Base-by-base conservation (phyloP, 768 basidiomycete genomes). In the Lactifluus hygrophoroides region DNA sequence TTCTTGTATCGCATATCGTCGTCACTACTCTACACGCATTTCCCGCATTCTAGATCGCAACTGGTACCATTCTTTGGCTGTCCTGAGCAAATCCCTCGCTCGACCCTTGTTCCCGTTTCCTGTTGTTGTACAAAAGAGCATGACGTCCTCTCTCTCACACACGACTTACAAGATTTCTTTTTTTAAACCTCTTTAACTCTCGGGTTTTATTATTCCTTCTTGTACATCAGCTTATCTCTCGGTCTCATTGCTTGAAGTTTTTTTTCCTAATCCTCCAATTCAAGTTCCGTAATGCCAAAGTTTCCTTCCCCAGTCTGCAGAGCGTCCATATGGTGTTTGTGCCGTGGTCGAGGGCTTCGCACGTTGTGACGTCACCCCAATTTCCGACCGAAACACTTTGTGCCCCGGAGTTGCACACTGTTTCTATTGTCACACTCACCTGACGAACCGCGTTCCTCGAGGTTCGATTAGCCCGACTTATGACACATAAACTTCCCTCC, bases 1-100 rank as follows among this genome's bases (percentile, higher is more conserved):
- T 44, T 55, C 35, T 60, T 60, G 58, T 60, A 60, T 60, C 34
- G 34, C 54, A 56, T 55, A 54, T 32, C 27, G 40, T 28, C 38
- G 25, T 49, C 38, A 32, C 51, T 50, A 55, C 53, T 50, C 58
- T 56, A 45, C 48, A 43, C 58, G 30, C 42, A 55, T 25, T n/a
- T 32, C 27, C 19, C 45, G 35, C 42, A 55, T 60, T 37, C 52
- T 55, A 60, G 48, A 50, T 28, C 9, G 38, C 56, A 57, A 34
- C 49, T 13, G 37, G 23, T 51, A 46, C 21, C 35, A 25, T 19
- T 14, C 7, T 1, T n/a, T n/a, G n/a, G n/a, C n/a, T n/a, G n/a
- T n/a, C n/a, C 34, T 30, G 30, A 42, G 16, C 10, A 49, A 25
- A 42, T 30, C 21, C 8, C 16, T 23, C 35, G 6, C 42, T 23